Evolutionary conservation across 495 filamentous ascomycete genomes (phyloP).

Genomic region (Xylaria nigripes): DNA sequence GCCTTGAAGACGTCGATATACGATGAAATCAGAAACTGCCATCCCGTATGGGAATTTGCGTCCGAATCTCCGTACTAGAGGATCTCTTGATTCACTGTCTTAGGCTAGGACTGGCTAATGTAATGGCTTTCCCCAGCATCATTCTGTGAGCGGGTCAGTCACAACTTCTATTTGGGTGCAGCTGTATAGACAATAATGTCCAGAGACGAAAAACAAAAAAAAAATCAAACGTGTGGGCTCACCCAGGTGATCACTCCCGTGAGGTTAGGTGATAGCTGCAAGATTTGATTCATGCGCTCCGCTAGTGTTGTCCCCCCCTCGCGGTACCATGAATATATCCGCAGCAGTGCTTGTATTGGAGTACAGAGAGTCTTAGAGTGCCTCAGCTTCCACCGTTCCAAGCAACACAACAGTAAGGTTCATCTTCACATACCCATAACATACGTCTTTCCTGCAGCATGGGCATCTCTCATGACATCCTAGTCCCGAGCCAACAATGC

Average conservation of each 20-base stretch:
- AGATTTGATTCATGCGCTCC: constrained; percentile 27
- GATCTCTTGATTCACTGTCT: constrained; percentile 20
- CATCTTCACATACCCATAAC: constrained; percentile 26
- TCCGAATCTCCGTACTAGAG: constrained; percentile 24
- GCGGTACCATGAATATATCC: constrained; percentile 34
- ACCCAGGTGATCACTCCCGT: constrained; percentile 31
- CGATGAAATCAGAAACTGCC: constrained; percentile 25
- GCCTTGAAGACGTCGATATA: constrained; percentile 33
- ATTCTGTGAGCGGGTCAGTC: constrained; percentile 17
- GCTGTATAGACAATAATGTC: background rate
- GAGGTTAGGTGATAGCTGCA: constrained; percentile 23
- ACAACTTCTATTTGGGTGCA: background rate
- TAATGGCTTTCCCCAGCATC: constrained; percentile 42
- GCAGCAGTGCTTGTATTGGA: constrained; percentile 38
- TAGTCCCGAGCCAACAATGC: constrained; percentile 18
- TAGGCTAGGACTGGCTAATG: constrained; percentile 36
- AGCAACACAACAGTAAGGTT: background rate
- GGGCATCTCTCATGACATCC: constrained; percentile 18
- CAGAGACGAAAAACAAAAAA: background rate
- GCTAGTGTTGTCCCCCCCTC: constrained; percentile 35
- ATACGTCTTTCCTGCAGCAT: constrained; percentile 26
- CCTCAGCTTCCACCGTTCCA: constrained; percentile 1
- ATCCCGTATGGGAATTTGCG: constrained; percentile 24
- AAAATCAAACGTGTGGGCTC: too few relatives aligned
- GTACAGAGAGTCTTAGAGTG: constrained; percentile 12